Percentiles rank a stretch among this genome's conserved stretches.
phyloP scores from a whole-genome alignment of 1,284 basidiomycete genomes.

The Tilletia caries region DNA sequence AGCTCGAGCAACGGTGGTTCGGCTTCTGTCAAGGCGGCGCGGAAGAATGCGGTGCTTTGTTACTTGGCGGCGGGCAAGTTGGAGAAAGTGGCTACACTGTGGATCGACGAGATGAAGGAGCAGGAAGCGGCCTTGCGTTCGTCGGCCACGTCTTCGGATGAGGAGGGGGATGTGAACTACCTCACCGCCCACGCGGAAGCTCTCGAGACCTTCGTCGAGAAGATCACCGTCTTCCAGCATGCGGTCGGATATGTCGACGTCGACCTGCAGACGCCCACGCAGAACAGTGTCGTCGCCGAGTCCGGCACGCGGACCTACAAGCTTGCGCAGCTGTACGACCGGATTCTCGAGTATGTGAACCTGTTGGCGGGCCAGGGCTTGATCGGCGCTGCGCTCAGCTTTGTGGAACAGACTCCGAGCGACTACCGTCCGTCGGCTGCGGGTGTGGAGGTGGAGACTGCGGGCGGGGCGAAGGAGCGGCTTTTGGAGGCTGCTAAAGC shows the following conservation, averaged over 20 bases:
- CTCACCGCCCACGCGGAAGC: slow-evolving; percentile 77
- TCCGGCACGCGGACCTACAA: slow-evolving; percentile 71
- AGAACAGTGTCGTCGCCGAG: slow-evolving; percentile 57
- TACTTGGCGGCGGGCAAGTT: slow-evolving; percentile 79
- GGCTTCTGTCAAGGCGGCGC: slow-evolving; percentile 61
- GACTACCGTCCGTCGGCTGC: slow-evolving; percentile 63
- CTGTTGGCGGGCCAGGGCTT: slow-evolving; percentile 85
- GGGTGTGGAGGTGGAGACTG: slow-evolving; percentile 13
- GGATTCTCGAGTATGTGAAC: slow-evolving; percentile 93
- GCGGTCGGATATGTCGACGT: slow-evolving; percentile 82
- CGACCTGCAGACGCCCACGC: slow-evolving; percentile 63
- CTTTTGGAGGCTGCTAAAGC: slow-evolving; percentile 20
- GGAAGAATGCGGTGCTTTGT: slow-evolving; percentile 87
- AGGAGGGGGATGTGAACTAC: slow-evolving; percentile 23
- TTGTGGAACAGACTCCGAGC: slow-evolving; percentile 74
- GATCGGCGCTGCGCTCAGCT: slow-evolving; percentile 74
- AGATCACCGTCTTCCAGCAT: slow-evolving; percentile 87
- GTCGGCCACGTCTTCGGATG: not conserved
- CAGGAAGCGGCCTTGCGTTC: slow-evolving; percentile 62
- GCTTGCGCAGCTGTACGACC: slow-evolving; percentile 80
- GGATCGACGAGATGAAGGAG: slow-evolving; percentile 85
- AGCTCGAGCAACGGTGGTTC: slow-evolving; percentile 12
- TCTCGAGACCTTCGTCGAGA: slow-evolving; percentile 91
- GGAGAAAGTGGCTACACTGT: slow-evolving; percentile 84
- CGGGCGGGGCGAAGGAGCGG: slow-evolving; percentile 24